phyloP scores from a whole-genome alignment of 257 asterid genomes.

The Linaria vulgaris region DNA sequence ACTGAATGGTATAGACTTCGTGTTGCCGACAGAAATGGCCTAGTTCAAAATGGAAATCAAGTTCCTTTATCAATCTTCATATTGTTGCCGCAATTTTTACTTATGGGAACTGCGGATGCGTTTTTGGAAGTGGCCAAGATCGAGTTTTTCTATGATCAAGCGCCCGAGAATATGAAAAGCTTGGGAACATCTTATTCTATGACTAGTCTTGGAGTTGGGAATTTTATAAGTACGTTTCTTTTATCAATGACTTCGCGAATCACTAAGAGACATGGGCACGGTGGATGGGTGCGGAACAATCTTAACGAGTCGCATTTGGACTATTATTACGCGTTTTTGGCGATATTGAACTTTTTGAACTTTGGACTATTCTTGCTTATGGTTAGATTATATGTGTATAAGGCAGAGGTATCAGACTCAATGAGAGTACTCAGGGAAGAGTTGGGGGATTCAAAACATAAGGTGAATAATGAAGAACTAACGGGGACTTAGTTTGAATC shows the following conservation, averaged over 20 bases:
- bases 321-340: slow-evolving; percentile 65
- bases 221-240: slow-evolving; percentile 66
- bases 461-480: slow-evolving; percentile 24
- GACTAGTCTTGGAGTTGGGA: slow-evolving; percentile 69
- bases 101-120: slow-evolving; percentile 86
- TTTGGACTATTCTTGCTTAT: slow-evolving; percentile 47
- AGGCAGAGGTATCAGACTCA: slow-evolving; percentile 76
- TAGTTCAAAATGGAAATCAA: slow-evolving; percentile 38
- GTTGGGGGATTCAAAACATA: slow-evolving; percentile 34
- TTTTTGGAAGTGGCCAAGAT: slow-evolving; percentile 69
- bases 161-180: slow-evolving; percentile 91
- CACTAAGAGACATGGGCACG: slow-evolving; percentile 46
- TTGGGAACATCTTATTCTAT: slow-evolving; percentile 69
- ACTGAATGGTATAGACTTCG: slow-evolving; percentile 54
- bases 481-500: not conserved
- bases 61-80: slow-evolving; percentile 68
- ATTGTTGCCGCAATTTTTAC: slow-evolving; percentile 68
- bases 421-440: slow-evolving; percentile 55
- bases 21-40: slow-evolving; percentile 49
- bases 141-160: slow-evolving; percentile 88
- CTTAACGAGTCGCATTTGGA: slow-evolving; percentile 76
- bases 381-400: slow-evolving; percentile 63
- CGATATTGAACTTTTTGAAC: slow-evolving; percentile 50
- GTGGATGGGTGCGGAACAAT: slow-evolving; percentile 74
- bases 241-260: slow-evolving; percentile 51